Base-by-base conservation (phyloP, 495 filamentous ascomycete genomes). In the Penicillium maclennaniae region DNA sequence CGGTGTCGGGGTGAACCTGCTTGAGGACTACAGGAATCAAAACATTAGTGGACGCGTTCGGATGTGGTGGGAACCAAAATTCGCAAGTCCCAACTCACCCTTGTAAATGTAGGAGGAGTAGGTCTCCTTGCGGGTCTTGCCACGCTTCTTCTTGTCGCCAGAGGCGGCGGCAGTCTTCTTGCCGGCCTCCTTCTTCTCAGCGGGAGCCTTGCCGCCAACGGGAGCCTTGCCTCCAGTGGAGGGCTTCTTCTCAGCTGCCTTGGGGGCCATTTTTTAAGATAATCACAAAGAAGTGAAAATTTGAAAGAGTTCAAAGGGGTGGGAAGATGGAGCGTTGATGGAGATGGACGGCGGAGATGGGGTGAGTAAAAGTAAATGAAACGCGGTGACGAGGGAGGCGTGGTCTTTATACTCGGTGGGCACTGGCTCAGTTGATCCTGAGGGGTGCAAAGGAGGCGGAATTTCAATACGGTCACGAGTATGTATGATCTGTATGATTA, bases 41-140 rank as follows among this genome's bases (percentile, higher is more conserved):
- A 63, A 76, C 63, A 70, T 55, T 38, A 67, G 69, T 75, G 31
- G 57, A 54, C 58, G 61, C 53, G 50, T 51, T 40, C 31, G 28
- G 49, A 44, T 28, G 17, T 26, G 42, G 0, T 3, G 42, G 19
- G 20, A 21, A 42, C 9, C 17, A 26, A 38, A 25, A 47, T 27
- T 31, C 6, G 23, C 25, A 47, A 39, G 49, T 21, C 16, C 47
- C 8, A 51, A 68, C 87, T 75, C 75, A 96, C 93, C 93, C 83
- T 98, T 98, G 87, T 98, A 98, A 82, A 98, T 98, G 86, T 98
- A 98, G 40, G 88, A 93, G 61, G 89, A 95, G 81, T 98, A 98
- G 48, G 93, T 98, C 85, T 98, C 93, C 88, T 97, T 97, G 77
- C 93, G 87, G 63, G 93, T 87, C 92, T 98, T 98, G 83, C 90